Conservation (phyloP, 192 early-diverging fungal species). For the Coemansia brasiliensis region DNA sequence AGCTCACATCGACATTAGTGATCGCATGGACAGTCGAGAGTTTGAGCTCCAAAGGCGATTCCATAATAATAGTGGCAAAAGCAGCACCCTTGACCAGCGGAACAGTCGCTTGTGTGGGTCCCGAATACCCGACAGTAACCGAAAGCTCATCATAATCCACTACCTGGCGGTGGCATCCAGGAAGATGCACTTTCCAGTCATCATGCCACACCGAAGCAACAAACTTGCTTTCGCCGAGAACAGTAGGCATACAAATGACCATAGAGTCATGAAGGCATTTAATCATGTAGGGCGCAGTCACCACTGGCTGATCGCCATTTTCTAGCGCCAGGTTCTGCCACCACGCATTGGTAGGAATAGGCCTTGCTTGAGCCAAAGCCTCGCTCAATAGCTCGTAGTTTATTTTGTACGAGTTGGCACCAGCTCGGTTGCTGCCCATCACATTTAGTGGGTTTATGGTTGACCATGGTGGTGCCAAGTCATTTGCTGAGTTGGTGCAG, state of each 20-base stretch:
- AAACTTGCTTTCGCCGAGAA: constrained; percentile 13
- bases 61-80: constrained; percentile 39
- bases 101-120: neutral
- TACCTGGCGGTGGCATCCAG: constrained; percentile 15
- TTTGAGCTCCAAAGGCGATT: neutral
- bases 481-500: neutral
- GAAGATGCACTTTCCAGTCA: constrained; percentile 36
- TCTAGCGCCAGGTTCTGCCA: constrained; percentile 52
- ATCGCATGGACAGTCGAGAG: constrained; percentile 44
- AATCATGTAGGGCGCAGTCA: constrained; percentile 44
- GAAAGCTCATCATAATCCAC: constrained; percentile 32
- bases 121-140: constrained; percentile 27
- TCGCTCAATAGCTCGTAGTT: constrained; percentile 14
- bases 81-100: constrained; percentile 49
- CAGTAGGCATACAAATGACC: constrained; percentile 28
- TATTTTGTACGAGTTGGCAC: constrained; percentile 24
- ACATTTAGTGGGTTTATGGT: constrained; percentile 2
- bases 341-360: constrained; percentile 50
- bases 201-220: constrained; percentile 32
- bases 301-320: constrained; percentile 38
- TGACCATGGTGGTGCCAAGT: constrained; percentile 14
- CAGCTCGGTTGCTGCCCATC: neutral
- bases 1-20: constrained; percentile 10
- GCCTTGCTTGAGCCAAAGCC: neutral
- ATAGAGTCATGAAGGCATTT: constrained; percentile 16